A percentile compares a stretch with the other conserved stretches of the same genome.
phyloP scores from a whole-genome alignment of 1,139 yeast genomes.

The Sugiyamaella sp. region DNA sequence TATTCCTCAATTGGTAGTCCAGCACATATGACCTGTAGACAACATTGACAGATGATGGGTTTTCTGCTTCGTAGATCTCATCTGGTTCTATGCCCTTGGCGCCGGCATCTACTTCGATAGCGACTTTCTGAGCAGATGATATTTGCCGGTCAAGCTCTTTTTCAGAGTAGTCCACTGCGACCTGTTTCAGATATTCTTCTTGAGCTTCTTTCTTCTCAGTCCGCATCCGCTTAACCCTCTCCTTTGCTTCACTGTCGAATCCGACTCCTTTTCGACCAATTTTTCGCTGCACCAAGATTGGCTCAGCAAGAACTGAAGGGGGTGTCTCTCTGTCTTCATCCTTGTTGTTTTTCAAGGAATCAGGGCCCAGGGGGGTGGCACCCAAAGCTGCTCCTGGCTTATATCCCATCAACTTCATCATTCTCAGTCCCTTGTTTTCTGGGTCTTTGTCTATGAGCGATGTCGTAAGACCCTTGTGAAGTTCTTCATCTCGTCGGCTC shows the following conservation, averaged over 20 bases:
- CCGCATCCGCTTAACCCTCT: slow-evolving; percentile 17
- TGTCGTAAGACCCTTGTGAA: slow-evolving; percentile 17
- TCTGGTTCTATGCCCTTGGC: slow-evolving; percentile 20
- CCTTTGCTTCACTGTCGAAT: slow-evolving; percentile 22
- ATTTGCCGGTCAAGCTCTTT: slow-evolving; percentile 21
- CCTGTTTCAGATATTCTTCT: slow-evolving; percentile 17
- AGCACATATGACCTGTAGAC: slow-evolving; percentile 33
- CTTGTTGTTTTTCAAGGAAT: too few relatives aligned
- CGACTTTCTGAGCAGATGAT: slow-evolving; percentile 24
- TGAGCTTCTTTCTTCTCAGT: slow-evolving; percentile 21
- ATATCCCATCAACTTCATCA: slow-evolving; percentile 63
- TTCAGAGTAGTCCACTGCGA: slow-evolving; percentile 18
- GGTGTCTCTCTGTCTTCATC: slow-evolving; percentile 14
- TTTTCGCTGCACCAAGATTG: slow-evolving; percentile 24
- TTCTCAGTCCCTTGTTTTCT: slow-evolving; percentile 48
- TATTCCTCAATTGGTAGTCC: slow-evolving; percentile 32
- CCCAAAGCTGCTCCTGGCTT: slow-evolving; percentile 52
- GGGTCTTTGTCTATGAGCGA: slow-evolving; percentile 18
- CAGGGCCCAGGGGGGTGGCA: too few relatives aligned
- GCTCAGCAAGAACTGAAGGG: slow-evolving; percentile 15
- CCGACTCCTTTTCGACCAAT: slow-evolving; percentile 37
- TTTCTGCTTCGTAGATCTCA: slow-evolving; percentile 17
- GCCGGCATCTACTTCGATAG: slow-evolving; percentile 26
- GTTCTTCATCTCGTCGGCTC: slow-evolving; percentile 14
- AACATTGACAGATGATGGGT: slow-evolving; percentile 27